Percentiles rank a stretch among this genome's conserved stretches.
Evolutionary conservation across 768 basidiomycete species (phyloP).

Genomic region (Ephemerocybe angulata): DNA sequence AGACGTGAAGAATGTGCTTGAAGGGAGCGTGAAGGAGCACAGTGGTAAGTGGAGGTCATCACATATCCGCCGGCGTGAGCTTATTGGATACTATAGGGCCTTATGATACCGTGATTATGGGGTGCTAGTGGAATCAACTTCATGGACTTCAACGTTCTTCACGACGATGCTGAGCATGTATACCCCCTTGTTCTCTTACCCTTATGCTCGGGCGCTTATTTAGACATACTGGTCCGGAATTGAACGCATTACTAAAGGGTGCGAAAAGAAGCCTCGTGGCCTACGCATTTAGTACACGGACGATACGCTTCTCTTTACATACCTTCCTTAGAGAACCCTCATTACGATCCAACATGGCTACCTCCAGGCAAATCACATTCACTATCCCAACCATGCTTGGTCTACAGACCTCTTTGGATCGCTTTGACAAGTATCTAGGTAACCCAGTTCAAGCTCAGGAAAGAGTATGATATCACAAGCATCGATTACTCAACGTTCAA

Average conservation of each 20-base stretch:
- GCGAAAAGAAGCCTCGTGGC: no score
- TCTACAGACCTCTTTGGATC: neutral
- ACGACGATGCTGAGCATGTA: neutral
- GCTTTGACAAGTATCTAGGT: neutral
- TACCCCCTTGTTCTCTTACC: neutral
- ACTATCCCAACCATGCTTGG: neutral
- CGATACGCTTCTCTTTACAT: no score
- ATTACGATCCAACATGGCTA: no score
- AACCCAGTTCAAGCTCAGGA: no score
- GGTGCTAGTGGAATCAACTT: neutral
- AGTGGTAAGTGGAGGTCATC: conserved; percentile 11
- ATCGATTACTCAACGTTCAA: no score
- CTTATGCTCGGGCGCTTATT: neutral
- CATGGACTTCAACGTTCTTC: neutral
- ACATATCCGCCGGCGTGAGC: neutral
- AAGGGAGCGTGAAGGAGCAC: conserved; percentile 22
- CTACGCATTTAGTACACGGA: no score
- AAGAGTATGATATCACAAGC: no score
- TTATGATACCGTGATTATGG: conserved; percentile 8
- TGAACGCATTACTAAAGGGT: no score
- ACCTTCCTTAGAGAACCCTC: no score
- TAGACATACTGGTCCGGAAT: no score
- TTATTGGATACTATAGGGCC: neutral
- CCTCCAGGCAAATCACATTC: neutral
- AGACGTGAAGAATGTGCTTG: conserved; percentile 22